phyloP scores from a whole-genome alignment of 352 stramenopile genomes.

The Globisporangium takayamanum region DNA sequence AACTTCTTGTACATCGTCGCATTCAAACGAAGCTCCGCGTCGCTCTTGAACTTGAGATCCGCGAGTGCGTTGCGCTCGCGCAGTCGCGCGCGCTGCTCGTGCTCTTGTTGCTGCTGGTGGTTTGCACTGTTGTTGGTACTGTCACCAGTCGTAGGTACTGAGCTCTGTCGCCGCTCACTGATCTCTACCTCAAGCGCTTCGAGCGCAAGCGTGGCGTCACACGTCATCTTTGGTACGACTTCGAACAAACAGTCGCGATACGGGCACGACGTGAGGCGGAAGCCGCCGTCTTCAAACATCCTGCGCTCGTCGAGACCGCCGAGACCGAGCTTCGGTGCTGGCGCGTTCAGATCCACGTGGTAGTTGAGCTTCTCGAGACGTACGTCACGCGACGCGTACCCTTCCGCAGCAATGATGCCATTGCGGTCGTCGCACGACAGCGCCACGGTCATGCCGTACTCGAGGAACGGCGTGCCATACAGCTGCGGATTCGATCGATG shows the following conservation, averaged over 20 bases:
- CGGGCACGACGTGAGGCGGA: slow-evolving; percentile 38
- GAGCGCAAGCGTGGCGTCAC: slow-evolving; percentile 48
- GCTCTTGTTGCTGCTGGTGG: not conserved
- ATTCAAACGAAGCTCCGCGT: slow-evolving; percentile 60
- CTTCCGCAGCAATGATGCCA: slow-evolving; percentile 46
- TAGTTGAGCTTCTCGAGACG: slow-evolving; percentile 48
- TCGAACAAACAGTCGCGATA: slow-evolving; percentile 71
- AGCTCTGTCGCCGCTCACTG: not conserved
- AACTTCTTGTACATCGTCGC: slow-evolving; percentile 67
- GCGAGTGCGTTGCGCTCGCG: slow-evolving; percentile 23
- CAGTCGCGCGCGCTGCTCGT: slow-evolving; percentile 7
- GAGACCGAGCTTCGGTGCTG: slow-evolving; percentile 32
- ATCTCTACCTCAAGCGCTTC: slow-evolving; percentile 17
- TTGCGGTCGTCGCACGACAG: slow-evolving; percentile 53
- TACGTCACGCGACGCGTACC: slow-evolving; percentile 50
- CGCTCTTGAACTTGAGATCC: slow-evolving; percentile 65
- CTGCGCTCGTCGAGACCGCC: slow-evolving; percentile 36
- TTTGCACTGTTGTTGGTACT: not conserved
- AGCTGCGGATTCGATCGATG: slow-evolving; percentile 15
- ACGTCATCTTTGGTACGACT: slow-evolving; percentile 68
- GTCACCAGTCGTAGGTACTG: not conserved
- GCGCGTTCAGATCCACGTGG: slow-evolving; percentile 11
- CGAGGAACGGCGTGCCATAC: slow-evolving; percentile 42
- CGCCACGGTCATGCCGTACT: slow-evolving; percentile 67
- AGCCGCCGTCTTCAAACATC: slow-evolving; percentile 26